phyloP scores from a whole-genome alignment of 1,284 basidiomycete genomes.

The Pseudozyma pruni region DNA sequence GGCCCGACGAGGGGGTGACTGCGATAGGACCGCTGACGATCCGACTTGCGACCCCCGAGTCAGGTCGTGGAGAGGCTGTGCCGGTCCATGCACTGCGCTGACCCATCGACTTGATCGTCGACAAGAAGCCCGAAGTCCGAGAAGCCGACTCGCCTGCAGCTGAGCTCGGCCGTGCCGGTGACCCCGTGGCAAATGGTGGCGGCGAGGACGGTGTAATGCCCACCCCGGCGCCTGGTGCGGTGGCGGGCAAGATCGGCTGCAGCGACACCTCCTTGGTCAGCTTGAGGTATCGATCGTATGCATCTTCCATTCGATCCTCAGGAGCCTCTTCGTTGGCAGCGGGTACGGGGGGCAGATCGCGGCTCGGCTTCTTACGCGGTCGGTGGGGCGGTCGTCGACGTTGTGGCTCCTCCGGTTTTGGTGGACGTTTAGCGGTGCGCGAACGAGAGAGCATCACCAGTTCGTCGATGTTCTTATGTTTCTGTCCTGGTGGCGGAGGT shows the following conservation, averaged over 20 bases:
- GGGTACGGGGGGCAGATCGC: constrained; percentile 47
- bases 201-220: constrained; percentile 16
- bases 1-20: constrained; percentile 7
- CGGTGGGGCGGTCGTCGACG: constrained; percentile 39
- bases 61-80: constrained; percentile 8
- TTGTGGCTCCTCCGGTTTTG: constrained; percentile 47
- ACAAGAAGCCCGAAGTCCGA: constrained; percentile 57
- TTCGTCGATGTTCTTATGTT: constrained; percentile 46
- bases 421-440: constrained; percentile 29
- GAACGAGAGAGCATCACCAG: constrained; percentile 44
- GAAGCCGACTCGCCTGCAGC: constrained; percentile 22
- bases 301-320: constrained; percentile 76
- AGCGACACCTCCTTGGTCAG: constrained; percentile 56
- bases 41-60: constrained; percentile 13
- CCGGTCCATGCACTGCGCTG: constrained; percentile 33
- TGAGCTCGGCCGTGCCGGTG: constrained; percentile 18
- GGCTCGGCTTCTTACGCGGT: constrained; percentile 31
- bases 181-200: constrained; percentile 14
- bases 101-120: constrained; percentile 57
- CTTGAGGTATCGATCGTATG: constrained; percentile 83
- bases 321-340: constrained; percentile 35
- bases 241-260: constrained; percentile 39
- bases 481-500: constrained; percentile 43
- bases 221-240: constrained; percentile 9
- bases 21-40: constrained; percentile 44